Base-by-base conservation (phyloP, 1,284 basidiomycete genomes). In the Puccinia triticina region DNA sequence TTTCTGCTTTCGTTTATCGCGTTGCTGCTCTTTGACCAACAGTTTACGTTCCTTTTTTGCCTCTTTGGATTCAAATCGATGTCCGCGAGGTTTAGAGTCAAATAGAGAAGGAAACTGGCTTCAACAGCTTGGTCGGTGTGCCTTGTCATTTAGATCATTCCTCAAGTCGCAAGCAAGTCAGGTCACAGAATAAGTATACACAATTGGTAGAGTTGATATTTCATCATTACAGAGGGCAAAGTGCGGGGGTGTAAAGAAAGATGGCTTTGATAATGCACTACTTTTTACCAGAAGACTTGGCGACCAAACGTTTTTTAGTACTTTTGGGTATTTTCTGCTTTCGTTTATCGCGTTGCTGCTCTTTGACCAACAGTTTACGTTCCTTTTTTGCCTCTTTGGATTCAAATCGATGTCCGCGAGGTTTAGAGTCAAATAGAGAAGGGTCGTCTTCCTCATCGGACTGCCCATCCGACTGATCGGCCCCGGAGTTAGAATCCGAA, bases 261-360 rank as follows among this genome's bases (percentile, higher is more conserved):
- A 43, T 7, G 40, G 7, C 40, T 43, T 43, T 43, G 7, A 12
- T 12, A 43, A 43, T 23, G 11, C n/a, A 50, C n/a, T 71, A 83
- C 43, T 83, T 78, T 83, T 86, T 86, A 14, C 86, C 86, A 16
- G 82, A 84, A 12, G 83, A 81, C 75, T 86, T 86, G 88, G 94
- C 96, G 84, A 97, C 90, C 84, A 91, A 90, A 73, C 91, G 90
- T 88, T 93, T 93, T 89, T 98, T 98, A 88, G 96, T 94, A 57
- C 92, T 91, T 87, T 98, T 98, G 77, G 94, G 93, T 89, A 98
- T 94, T 89, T 98, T 98, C 84, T 91, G 89, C 87, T 95, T 94
- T 83, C 95, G 90, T 87, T 91, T 93, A 88, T 97, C 95, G 85
- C 92, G 90, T 77, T 92, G 91, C 87, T 93, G 93, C 84, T 92